phyloP scores from a whole-genome alignment of 2,329 filamentous ascomycete species.

The Fusarium nanum region DNA sequence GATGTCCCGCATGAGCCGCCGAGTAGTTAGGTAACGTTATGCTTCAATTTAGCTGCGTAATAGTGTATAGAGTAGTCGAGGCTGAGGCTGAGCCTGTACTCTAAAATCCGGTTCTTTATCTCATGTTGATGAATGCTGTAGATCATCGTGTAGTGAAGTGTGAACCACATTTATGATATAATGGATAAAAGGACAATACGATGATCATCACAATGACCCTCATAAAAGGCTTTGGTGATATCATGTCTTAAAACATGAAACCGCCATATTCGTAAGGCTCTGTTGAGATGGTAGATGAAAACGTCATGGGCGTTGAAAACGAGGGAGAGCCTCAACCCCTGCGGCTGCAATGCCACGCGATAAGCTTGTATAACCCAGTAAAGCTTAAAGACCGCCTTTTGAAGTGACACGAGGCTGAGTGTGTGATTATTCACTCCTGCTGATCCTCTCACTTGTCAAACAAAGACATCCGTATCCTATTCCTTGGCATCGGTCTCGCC shows the following conservation, averaged over 20 bases:
- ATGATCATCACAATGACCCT: conserved; percentile 24
- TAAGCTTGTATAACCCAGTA: conserved; percentile 20
- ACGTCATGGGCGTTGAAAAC: conserved; percentile 29
- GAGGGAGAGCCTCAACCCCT: conserved; percentile 22
- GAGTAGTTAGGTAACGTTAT: conserved; percentile 11
- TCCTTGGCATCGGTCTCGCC: conserved; percentile 38
- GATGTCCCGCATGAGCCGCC: conserved; percentile 1
- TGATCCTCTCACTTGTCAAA: conserved; percentile 11
- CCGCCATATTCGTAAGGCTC: conserved; percentile 27
- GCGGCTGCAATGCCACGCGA: conserved; percentile 37
- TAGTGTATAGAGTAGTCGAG: not conserved
- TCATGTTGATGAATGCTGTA: not conserved
- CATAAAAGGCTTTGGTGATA: conserved; percentile 28
- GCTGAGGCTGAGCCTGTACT: not conserved
- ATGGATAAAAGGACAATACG: conserved; percentile 6
- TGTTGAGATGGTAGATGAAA: conserved; percentile 10
- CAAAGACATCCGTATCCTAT: conserved; percentile 27
- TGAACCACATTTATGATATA: conserved; percentile 40
- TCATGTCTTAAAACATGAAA: conserved; percentile 35
- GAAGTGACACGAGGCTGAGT: conserved; percentile 19
- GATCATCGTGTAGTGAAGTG: not conserved
- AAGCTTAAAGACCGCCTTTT: conserved; percentile 17
- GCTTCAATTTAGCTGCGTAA: conserved; percentile 19
- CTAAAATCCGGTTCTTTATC: not conserved
- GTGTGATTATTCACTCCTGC: not conserved